Percentiles rank a stretch among this genome's conserved stretches.
Evolutionary conservation across 305 asterid genomes (phyloP).

Genomic region (Salvia sclarea): DNA sequence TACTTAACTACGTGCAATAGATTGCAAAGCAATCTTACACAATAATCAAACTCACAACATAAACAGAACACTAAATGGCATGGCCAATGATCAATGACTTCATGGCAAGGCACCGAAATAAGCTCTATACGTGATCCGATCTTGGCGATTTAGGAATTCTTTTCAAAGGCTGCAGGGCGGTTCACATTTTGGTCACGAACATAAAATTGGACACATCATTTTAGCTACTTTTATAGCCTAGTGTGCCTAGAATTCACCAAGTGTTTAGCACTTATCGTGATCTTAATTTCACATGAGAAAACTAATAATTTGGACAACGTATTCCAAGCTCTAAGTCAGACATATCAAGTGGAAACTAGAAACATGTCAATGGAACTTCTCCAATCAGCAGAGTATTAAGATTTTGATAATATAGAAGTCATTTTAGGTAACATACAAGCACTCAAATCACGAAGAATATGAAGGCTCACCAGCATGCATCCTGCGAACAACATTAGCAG

Average conservation of each 20-base stretch:
- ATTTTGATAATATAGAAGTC: background rate
- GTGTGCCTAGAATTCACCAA: too few relatives aligned
- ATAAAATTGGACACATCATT: background rate
- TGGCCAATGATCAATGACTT: background rate
- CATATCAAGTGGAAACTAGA: background rate
- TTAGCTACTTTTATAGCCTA: too few relatives aligned
- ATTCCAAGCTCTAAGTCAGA: background rate
- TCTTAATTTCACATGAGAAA: too few relatives aligned
- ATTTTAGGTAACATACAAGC: background rate
- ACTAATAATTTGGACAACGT: background rate
- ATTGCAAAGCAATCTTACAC: background rate
- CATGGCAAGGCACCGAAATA: background rate
- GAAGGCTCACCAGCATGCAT: slow-evolving; percentile 40
- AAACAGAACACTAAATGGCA: slow-evolving; percentile 1
- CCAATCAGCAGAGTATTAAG: background rate
- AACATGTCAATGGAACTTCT: background rate
- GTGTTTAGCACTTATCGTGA: too few relatives aligned
- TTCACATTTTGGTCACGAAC: background rate
- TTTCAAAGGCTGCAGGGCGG: background rate
- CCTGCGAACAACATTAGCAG: slow-evolving; percentile 40
- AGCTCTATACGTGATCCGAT: background rate
- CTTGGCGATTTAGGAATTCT: background rate
- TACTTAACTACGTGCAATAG: background rate
- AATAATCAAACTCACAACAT: slow-evolving; percentile 5
- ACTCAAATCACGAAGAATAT: slow-evolving; percentile 13